Base-by-base conservation (phyloP, 192 early-diverging fungal species). In the Chytriomyces sp. region DNA sequence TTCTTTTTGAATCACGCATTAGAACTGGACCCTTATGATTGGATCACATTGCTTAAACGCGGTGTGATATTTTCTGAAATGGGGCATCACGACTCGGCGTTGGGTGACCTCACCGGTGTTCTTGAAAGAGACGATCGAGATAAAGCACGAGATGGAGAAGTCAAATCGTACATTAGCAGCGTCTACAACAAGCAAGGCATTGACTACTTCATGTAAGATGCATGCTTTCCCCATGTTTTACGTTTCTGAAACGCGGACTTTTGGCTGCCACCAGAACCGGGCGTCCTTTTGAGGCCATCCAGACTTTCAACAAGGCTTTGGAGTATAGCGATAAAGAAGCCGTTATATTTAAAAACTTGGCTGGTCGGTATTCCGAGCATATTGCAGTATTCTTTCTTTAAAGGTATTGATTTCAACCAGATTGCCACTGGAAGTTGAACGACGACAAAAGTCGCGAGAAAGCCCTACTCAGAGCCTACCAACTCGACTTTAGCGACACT, bases 21-120 rank as follows among this genome's bases (percentile, higher is more conserved):
- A 20, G 87, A 89, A 45, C 70, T 89, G 26, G 85, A 89, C 69
- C 72, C 67, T 5, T 60, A 64, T 43, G 87, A 88, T 72, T 87
- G 84, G 85, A 69, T 78, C 13, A 64, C 76, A 6, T 64, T 77
- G 10, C 69, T 85, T 3, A 85, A 84, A 66, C 59, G 86, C 7
- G 87, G 82, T n/a, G 69, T 81, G 6, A 44, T 84, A 23, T 69
- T 88, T 50, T 77, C 79, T n/a, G 83, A 86, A 60, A 72, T 79
- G 18, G 78, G 76, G 47, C 79, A 88, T 62, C 81, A 72, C 78
- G 85, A 88, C 3, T 73, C 78, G 11, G 85, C 83, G 6, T 75
- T 88, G 13, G 80, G 74, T 44, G 87, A 88, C 59, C 61, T 88
- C 11, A 49, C 63, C 45, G 44, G n/a, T 24, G 85, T 85, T 4